These are phyloP conservation scores for Aspergillus sparsus DNA, from an alignment of 495 filamentous ascomycete species.

Conservation along the genomic window DNA sequence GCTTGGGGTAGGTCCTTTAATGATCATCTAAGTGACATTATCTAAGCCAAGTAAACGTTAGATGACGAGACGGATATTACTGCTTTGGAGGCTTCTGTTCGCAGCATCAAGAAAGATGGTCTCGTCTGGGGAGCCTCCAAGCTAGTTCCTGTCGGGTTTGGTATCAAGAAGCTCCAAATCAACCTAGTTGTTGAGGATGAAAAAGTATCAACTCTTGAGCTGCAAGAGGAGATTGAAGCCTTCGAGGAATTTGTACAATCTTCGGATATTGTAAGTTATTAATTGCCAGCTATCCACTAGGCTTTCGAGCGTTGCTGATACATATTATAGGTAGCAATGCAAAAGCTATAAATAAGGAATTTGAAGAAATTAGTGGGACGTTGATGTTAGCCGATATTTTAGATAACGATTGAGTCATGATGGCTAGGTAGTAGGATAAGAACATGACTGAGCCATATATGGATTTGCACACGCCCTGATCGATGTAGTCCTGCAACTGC, in stretches of 20 bases:
- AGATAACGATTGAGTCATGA: too few species aligned
- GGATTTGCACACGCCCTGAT: too few species aligned
- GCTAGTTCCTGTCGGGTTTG: conserved; percentile 87
- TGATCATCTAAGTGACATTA: conserved; percentile 14
- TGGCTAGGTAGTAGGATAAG: too few species aligned
- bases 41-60: conserved; percentile 39
- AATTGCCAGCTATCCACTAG: too few species aligned
- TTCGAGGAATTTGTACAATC: conserved; percentile 98
- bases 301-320: too few species aligned
- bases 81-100: conserved; percentile 78
- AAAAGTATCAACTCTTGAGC: conserved; percentile 84
- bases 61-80: conserved; percentile 93
- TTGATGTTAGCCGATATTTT: too few species aligned
- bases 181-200: conserved; percentile 97
- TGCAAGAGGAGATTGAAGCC: conserved; percentile 82
- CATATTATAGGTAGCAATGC: too few species aligned
- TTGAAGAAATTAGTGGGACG: too few species aligned
- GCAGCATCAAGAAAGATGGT: conserved; percentile 86
- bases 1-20: conserved; percentile 78
- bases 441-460: too few species aligned
- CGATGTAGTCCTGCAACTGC: too few species aligned
- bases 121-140: conserved; percentile 95
- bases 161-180: conserved; percentile 99
- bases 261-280: conserved; percentile 84
- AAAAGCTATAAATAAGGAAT: too few species aligned